Evolutionary conservation across 306 rosid genomes (phyloP).

Genomic region (Sindora glabra): DNA sequence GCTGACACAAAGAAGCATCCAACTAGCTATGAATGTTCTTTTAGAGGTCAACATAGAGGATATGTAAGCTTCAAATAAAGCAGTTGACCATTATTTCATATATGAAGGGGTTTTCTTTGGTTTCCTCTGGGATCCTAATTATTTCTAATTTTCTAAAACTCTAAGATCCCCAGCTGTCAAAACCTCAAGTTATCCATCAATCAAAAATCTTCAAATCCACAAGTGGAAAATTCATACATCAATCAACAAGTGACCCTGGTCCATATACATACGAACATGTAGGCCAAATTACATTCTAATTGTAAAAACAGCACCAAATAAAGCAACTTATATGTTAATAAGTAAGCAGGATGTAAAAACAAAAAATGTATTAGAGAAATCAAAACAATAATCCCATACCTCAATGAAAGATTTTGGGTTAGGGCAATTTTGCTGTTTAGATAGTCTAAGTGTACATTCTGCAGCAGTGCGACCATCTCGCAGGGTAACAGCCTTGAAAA

Average conservation of each 20-base stretch:
- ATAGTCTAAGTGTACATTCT: slow-evolving; percentile 65
- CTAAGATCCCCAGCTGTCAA: neutral
- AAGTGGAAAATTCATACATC: neutral
- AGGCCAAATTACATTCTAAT: no score
- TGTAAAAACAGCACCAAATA: neutral
- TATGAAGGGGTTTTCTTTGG: neutral
- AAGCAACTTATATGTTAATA: neutral
- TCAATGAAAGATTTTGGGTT: slow-evolving; percentile 64
- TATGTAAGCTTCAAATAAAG: neutral
- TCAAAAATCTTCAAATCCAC: neutral
- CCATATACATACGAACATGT: neutral
- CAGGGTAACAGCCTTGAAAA: slow-evolving; percentile 71
- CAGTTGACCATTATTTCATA: neutral
- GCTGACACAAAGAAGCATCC: neutral
- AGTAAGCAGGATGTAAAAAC: neutral
- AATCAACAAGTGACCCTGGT: neutral
- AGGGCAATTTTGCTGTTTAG: slow-evolving; percentile 61
- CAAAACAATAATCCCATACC: slow-evolving; percentile 29
- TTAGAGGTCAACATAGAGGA: neutral
- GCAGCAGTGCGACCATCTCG: slow-evolving; percentile 64
- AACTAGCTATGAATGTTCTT: neutral
- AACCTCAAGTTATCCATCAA: neutral
- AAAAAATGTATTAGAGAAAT: slow-evolving; percentile 15
- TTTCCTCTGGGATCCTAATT: neutral
- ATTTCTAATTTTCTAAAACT: neutral